These are phyloP conservation scores for Hortaea werneckii DNA, from an alignment of 2,329 filamentous ascomycete species.

Conservation along the genomic window DNA sequence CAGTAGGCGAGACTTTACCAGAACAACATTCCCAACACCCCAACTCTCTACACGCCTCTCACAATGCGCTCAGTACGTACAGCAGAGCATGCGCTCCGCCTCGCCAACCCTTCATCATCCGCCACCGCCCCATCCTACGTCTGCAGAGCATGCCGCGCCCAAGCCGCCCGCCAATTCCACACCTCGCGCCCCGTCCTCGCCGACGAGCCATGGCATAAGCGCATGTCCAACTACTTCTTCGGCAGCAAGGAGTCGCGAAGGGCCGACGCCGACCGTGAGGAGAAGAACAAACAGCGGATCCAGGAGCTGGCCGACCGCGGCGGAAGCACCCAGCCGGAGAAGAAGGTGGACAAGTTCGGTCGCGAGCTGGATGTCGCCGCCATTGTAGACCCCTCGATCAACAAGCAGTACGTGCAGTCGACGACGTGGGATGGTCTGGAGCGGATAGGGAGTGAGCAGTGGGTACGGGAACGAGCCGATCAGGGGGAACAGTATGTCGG, in stretches of 20 bases:
- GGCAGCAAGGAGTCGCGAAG: constrained; percentile 15
- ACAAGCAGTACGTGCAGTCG: constrained; percentile 35
- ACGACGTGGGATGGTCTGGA: constrained; percentile 44
- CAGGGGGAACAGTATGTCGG: constrained; percentile 26
- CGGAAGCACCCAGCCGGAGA: background rate
- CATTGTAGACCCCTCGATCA: constrained; percentile 13
- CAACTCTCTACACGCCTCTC: background rate
- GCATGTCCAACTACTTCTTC: constrained; percentile 16
- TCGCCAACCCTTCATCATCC: constrained; percentile 6
- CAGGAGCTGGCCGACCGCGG: constrained; percentile 3
- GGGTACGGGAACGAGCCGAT: constrained; percentile 27
- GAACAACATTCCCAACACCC: too few species aligned
- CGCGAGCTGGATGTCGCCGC: constrained; percentile 16
- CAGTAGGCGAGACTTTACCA: too few species aligned
- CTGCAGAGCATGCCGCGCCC: constrained; percentile 20
- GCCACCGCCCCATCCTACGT: constrained; percentile 12
- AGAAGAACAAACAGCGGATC: constrained; percentile 3
- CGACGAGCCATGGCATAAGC: constrained; percentile 16
- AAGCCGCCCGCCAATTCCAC: constrained; percentile 18
- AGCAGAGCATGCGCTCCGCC: constrained; percentile 19
- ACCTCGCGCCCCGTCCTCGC: constrained; percentile 11
- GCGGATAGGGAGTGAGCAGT: constrained; percentile 42
- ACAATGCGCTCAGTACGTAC: constrained; percentile 13
- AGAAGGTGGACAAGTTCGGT: constrained; percentile 7
- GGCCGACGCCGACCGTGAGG: constrained; percentile 9